Evolutionary conservation across 192 early-diverging fungal species (phyloP), one percentile per base, ranked within the genome.

Genomic region (Backusella tuberculispora): DNA sequence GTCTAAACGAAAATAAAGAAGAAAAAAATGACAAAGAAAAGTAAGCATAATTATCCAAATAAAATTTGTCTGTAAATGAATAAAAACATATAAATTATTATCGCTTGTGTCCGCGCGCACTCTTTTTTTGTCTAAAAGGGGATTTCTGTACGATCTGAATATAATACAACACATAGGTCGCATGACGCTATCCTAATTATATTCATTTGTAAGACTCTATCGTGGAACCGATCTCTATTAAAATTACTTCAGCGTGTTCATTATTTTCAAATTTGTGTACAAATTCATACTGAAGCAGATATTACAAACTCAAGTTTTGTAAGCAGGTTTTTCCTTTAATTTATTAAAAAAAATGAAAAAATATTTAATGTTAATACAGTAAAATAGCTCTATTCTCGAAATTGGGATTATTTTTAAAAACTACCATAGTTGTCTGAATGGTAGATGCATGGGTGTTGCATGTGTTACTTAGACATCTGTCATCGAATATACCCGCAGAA

Each of bases 111-210:
- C 53, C 53, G 53, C 53, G 53, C 53, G 21, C 53, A 60, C 53
- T 60, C 53, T 60, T 60, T 60, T 53, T 60, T 60, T 60, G 24
- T 60, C 53, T 60, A 60, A 60, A 60, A 8, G 53, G 53, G 53
- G 21, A 26, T 60, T 60, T 60, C 53, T 60, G 53, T 60, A 26
- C 53, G 53, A 60, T 60, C 53, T 60, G 53, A 60, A 24, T 60
- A 60, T 60, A 60, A 60, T 60, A 60, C 53, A 60, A 60, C 9
- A 26, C 53, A 60, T 60, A 60, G 53, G 53, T 60, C 21, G 53
- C 53, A 60, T 60, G 53, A 60, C 53, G 26, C 53, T 26, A 60
- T 60, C 26, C 53, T 60, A 9, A 60, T 60, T 60, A 60, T 60
- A 60, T 13, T 60, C 9, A 26, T 24, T 60, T 60, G 53, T 60